Evolutionary conservation across 345 rosid genomes (phyloP), one percentile per base, ranked within the genome.

Genomic region (Physaria fendleri): DNA sequence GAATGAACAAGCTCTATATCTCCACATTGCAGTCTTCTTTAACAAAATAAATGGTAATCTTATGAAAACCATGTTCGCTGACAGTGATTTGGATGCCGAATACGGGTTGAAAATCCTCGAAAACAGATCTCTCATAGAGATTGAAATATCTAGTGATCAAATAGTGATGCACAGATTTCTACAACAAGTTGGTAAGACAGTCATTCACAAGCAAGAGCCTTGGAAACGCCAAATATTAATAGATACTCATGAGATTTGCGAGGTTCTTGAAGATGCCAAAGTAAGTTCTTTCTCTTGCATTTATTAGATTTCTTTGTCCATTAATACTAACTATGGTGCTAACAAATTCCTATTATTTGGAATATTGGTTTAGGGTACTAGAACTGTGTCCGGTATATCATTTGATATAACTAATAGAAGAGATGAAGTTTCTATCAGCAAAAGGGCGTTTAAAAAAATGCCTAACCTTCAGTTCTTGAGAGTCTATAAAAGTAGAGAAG

Each of bases 11-110:
- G 0, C 4, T 0, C 16, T 77, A 0, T 74, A 77, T 59, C 45
- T 72, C 3, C 71, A 72, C 3, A 69, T 79, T 24, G 77, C 69
- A 27, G 44, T 73, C 35, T 73, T 73, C 56, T 68, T 68, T 4
- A 67, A 48, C 4, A 15, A 63, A 1, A 1, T 2, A 1, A 2
- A 34, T 1, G 6, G 1, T 16, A 33, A 46, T 1, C 0, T 0
- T 6, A 29, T 73, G 15, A 5, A 5, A 12, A 1, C 15, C 24
- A 35, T 72, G 24, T 42, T 71, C 0, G 60, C 18, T 5, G 59
- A 30, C 8, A 42, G 11, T 48, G 9, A 68, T 10, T n/a, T n/a
- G 23, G 11, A 61, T 54, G 0, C 54, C 45, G 12, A 43, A 17
- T 0, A 12, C 0, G 42, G 51, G 0, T 21, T 63, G 8, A 14